Evolutionary conservation across 2,329 filamentous ascomycete species (phyloP).

Genomic region (Alternaria conjuncta): DNA sequence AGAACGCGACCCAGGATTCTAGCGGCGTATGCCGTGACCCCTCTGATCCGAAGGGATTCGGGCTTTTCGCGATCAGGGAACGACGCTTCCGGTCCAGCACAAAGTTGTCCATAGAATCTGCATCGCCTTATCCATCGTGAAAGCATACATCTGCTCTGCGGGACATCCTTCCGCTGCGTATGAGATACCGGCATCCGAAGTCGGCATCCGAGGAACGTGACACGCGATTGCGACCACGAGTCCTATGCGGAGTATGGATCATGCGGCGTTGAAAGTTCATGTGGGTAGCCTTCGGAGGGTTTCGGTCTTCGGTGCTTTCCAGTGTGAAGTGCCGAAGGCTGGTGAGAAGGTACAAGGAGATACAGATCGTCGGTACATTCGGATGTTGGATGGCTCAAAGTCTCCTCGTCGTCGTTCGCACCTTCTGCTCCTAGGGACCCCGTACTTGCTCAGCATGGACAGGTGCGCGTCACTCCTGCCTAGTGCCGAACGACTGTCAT

Average conservation of each 20-base stretch:
- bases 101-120: background rate
- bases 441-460: background rate
- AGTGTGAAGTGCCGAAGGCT: background rate
- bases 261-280: background rate
- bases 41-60: background rate
- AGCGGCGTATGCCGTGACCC: background rate
- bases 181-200: background rate
- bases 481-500: background rate
- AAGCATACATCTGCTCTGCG: background rate
- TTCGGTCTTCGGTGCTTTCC: slow-evolving; percentile 1
- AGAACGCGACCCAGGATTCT: background rate
- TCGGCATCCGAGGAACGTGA: background rate
- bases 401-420: background rate
- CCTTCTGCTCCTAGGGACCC: background rate
- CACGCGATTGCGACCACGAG: background rate
- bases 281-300: background rate
- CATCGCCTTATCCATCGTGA: background rate
- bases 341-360: background rate
- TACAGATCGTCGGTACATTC: background rate
- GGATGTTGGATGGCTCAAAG: background rate
- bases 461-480: background rate
- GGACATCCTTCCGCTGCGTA: background rate
- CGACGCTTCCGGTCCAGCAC: background rate
- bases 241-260: background rate
- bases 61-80: background rate